Conservation (phyloP, 176 grass and related monocot species). For the Puccinellia tenuiflora region DNA sequence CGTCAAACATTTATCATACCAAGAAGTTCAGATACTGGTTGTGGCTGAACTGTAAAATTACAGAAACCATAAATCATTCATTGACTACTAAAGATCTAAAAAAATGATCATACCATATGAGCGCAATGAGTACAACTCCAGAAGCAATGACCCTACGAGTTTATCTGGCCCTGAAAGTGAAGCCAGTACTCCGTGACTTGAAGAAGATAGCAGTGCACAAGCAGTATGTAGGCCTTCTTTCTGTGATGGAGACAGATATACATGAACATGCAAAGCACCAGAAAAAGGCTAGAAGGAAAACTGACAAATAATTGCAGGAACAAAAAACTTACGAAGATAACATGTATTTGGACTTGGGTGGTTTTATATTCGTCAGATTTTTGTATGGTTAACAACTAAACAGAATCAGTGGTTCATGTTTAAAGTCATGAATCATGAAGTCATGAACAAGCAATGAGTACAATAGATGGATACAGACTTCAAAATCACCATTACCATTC, state of each 20-base stretch:
- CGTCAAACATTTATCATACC: neutral
- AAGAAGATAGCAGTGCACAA: conserved; percentile 55
- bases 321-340: neutral
- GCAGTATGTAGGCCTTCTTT: conserved; percentile 38
- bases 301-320: neutral
- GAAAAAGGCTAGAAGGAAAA: neutral
- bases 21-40: neutral
- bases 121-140: conserved; percentile 45
- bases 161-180: conserved; percentile 57
- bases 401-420: neutral
- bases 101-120: conserved; percentile 37
- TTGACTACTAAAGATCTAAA: neutral
- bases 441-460: neutral
- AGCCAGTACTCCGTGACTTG: conserved; percentile 56
- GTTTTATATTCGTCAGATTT: neutral
- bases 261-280: conserved; percentile 24
- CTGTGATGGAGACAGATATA: conserved; percentile 22
- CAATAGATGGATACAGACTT: neutral
- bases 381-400: neutral
- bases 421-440: neutral
- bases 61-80: too few relatives aligned
- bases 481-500: neutral
- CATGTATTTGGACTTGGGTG: neutral
- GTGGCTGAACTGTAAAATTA: too few relatives aligned
- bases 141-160: conserved; percentile 60